phyloP scores from a whole-genome alignment of 2,329 filamentous ascomycete genomes.

The Exserohilum rostratum region DNA sequence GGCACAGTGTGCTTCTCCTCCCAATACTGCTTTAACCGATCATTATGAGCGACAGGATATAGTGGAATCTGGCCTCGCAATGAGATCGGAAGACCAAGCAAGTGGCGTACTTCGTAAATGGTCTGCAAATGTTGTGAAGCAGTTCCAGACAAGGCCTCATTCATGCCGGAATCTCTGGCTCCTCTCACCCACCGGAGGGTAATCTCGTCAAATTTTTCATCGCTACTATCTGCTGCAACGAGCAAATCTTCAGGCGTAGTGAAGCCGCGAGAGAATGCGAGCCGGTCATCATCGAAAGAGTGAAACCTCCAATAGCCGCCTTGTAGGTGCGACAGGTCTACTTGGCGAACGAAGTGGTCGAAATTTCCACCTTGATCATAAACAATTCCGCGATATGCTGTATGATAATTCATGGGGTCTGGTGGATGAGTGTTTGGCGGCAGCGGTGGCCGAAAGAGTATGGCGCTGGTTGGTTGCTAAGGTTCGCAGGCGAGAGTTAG shows the following conservation, averaged over 20 bases:
- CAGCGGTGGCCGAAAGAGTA: background rate
- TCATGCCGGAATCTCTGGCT: slow-evolving; percentile 4
- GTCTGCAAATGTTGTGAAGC: slow-evolving; percentile 17
- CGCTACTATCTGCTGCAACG: slow-evolving; percentile 13
- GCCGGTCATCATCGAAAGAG: slow-evolving; percentile 18
- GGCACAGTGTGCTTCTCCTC: background rate
- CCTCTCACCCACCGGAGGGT: slow-evolving; percentile 24
- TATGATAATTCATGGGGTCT: slow-evolving; percentile 10
- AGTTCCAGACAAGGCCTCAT: slow-evolving; percentile 7
- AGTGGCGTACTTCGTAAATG: slow-evolving; percentile 18
- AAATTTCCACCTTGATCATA: slow-evolving; percentile 15
- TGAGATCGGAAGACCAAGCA: slow-evolving; percentile 18
- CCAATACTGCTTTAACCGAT: slow-evolving; percentile 12
- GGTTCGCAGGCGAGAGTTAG: background rate
- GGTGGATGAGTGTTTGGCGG: background rate
- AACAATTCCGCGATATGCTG: slow-evolving; percentile 12
- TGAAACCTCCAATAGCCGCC: slow-evolving; percentile 27
- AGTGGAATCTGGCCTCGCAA: slow-evolving; percentile 19
- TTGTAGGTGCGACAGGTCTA: slow-evolving; percentile 3
- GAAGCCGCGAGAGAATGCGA: slow-evolving; percentile 17
- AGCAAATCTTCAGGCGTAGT: slow-evolving; percentile 23
- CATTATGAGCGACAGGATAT: slow-evolving; percentile 16
- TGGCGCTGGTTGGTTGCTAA: background rate
- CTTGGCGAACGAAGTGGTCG: slow-evolving; percentile 8
- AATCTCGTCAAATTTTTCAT: slow-evolving; percentile 18